phyloP scores from a whole-genome alignment of 176 grass and related monocot species.

The Zea luxurians region DNA sequence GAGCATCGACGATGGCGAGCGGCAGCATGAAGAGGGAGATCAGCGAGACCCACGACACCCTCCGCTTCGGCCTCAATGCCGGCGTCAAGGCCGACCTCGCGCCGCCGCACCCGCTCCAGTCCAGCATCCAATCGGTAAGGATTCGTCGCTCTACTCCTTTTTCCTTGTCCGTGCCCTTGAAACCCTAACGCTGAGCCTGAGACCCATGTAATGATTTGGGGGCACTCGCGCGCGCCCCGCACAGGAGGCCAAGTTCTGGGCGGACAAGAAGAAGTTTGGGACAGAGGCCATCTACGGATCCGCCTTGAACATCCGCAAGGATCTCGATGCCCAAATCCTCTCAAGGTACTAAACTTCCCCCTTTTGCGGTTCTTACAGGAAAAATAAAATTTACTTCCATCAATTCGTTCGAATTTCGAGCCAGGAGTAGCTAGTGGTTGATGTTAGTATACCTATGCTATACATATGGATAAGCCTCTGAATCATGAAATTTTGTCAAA shows the following conservation, averaged over 20 bases:
- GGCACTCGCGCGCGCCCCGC: neutral
- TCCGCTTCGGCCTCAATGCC: conserved; percentile 58
- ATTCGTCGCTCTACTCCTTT: neutral
- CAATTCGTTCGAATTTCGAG: neutral
- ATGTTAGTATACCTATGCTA: neutral
- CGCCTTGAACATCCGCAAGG: conserved; percentile 69
- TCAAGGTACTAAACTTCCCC: conserved; percentile 46
- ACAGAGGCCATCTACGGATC: conserved; percentile 66
- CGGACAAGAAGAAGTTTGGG: conserved; percentile 55
- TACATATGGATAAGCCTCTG: neutral
- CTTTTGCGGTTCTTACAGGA: neutral
- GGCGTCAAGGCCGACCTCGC: conserved; percentile 52
- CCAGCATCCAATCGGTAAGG: conserved; percentile 46
- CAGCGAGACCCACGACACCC: conserved; percentile 44
- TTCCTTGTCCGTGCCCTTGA: neutral
- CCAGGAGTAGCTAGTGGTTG: neutral
- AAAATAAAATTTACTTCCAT: neutral
- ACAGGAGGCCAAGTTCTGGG: conserved; percentile 58
- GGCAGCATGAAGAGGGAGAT: conserved; percentile 54
- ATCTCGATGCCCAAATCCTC: conserved; percentile 70
- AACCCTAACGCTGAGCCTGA: conserved; percentile 38
- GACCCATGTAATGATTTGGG: neutral
- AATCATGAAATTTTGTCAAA: neutral
- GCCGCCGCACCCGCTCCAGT: conserved; percentile 53
- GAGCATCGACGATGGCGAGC: conserved; percentile 42